These are phyloP conservation scores for Jatropha podagrica DNA, from an alignment of 441 rosid species.

Conservation along the genomic window DNA sequence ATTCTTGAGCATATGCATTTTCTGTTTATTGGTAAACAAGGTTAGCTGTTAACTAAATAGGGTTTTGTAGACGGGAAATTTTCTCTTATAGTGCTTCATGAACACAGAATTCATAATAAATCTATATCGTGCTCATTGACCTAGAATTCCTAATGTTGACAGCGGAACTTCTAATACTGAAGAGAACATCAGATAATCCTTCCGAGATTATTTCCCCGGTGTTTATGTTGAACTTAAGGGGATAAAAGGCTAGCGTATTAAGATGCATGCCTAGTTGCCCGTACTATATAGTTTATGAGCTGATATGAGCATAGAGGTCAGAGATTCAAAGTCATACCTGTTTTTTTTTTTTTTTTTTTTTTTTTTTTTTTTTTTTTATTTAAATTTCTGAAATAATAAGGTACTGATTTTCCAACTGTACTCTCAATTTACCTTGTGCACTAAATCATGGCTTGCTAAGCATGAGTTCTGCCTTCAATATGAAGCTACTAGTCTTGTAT, in stretches of 20 bases:
- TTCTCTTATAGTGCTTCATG: neutral
- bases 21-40: neutral
- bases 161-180: neutral
- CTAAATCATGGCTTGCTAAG: too few species aligned
- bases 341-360: too few species aligned
- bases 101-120: neutral
- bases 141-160: neutral
- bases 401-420: too few species aligned
- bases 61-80: neutral
- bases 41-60: neutral
- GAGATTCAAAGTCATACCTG: neutral
- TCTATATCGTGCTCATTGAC: neutral
- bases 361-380: too few species aligned
- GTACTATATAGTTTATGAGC: too few species aligned
- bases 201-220: neutral
- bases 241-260: neutral
- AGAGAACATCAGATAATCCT: neutral
- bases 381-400: too few species aligned
- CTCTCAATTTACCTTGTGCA: too few species aligned
- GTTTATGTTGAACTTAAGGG: too few species aligned
- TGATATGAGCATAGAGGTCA: neutral
- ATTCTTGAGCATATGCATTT: neutral
- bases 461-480: too few species aligned
- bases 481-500: too few species aligned
- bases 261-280: too few species aligned